Evolutionary conservation across 202 grass and related monocot species (phyloP), one percentile per base, ranked within the genome.

Genomic region (Musa balbisiana): DNA sequence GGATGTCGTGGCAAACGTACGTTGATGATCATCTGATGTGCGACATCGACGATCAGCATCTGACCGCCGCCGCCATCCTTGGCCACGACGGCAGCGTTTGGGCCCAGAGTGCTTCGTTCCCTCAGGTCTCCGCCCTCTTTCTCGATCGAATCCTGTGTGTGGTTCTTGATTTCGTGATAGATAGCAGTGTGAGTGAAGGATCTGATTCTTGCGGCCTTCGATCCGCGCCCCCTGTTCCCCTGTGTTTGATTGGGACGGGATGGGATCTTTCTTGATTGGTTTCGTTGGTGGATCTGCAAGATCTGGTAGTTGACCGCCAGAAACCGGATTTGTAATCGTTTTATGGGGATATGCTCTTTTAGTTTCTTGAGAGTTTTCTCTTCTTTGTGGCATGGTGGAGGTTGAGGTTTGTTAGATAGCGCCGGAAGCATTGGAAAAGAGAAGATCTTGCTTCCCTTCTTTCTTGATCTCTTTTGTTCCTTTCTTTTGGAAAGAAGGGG

Each of bases 1-100:
- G 16, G 65, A 68, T 68, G 65, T 68, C 65, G 65, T 68, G 65
- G 65, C 65, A 68, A 33, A 5, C 22, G 11, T 68, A 68, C 65
- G 65, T 68, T 5, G 65, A 68, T 25, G 65, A 68, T 13, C 65
- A 68, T 11, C 65, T 68, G 65, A 49, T 68, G 65, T 68, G 65
- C 65, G 65, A 68, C 12, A 33, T 68, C 65, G 65, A 68, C 25
- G 26, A 25, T 25, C 65, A 68, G 25, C 15, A 43, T 10, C 65
- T 68, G 1, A 68, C 21, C 21, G 12, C 65, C 14, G 24, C 65
- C 26, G 65, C 65, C 23, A 68, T 68, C 65, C 26, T 68, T 25
- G 65, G 65, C 6, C 65, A 68, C 27, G 65, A 68, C 65, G 65
- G 65, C 65, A 68, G 22, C 65, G 65, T 68, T 27, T 68, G 65